Evolutionary conservation across 257 asterid species (phyloP).

Genomic region (Salvia rosmarinus): DNA sequence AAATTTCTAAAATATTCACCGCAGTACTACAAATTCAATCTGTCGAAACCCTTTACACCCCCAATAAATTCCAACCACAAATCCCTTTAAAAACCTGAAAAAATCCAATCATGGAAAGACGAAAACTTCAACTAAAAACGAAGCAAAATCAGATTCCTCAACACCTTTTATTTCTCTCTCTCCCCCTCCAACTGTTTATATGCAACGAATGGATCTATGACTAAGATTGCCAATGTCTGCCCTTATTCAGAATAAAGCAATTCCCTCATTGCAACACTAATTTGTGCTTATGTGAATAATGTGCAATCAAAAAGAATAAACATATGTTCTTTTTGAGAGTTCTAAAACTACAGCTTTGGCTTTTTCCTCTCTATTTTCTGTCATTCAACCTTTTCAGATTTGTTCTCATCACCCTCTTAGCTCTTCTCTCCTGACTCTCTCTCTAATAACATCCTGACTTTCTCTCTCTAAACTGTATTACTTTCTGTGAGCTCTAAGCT

Average conservation of each 20-base stretch:
- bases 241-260: conserved; percentile 9
- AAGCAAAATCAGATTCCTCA: conserved; percentile 12
- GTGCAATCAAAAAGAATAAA: conserved; percentile 1
- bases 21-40: conserved; percentile 6
- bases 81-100: conserved; percentile 12
- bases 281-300: neutral
- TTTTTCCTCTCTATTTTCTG: neutral
- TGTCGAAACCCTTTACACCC: conserved; percentile 10
- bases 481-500: conserved; percentile 30
- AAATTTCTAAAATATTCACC: conserved; percentile 30
- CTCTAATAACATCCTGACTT: conserved; percentile 1
- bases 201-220: conserved; percentile 32
- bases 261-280: conserved; percentile 13
- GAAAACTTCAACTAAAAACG: conserved; percentile 25
- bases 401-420: conserved; percentile 4
- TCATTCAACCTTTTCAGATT: conserved; percentile 21
- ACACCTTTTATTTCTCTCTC: neutral
- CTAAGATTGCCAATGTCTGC: conserved; percentile 31
- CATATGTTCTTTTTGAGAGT: neutral
- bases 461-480: conserved; percentile 40
- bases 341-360: conserved; percentile 24
- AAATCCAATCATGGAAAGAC: conserved; percentile 20
- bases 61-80: conserved; percentile 9
- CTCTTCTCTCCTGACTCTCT: conserved; percentile 15
- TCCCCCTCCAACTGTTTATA: neutral